Evolutionary conservation across 2,329 filamentous ascomycete genomes (phyloP), one percentile per base, ranked within the genome.

Genomic region (Taxawa tesnikishii): DNA sequence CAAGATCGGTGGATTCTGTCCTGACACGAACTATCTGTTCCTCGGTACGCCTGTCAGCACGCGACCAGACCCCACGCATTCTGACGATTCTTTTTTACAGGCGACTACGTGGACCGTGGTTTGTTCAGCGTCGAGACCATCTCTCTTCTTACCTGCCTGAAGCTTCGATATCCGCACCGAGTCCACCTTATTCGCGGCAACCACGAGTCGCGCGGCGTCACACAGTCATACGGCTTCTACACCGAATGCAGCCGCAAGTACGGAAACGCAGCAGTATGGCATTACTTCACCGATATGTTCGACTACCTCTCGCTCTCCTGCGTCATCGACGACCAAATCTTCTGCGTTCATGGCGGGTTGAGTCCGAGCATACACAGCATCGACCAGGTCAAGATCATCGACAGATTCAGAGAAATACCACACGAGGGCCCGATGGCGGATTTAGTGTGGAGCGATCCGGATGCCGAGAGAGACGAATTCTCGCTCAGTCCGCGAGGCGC

Each of bases 351-450:
- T 56, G 90, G 90, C 54, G 90, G 79, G 65, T 58, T 58, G 53
- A 57, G 55, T 29, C 59, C 63, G 15, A 81, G 79, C 17, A 96
- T 98, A 54, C 90, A 98, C 60, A 93, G 83, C 27, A 94, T 98
- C 53, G 90, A 98, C 56, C 90, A 98, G 61, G 96, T 98, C 62
- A 96, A 98, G 59, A 93, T 98, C 56, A 96, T 98, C 54, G 90
- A 98, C 61, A 83, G 90, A 28, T 98, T 96, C 66, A 79, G 90
- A 45, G 90, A 98, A 55, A 98, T 98, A 38, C 90, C 90, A 4
- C 90, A 98, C 60, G 90, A 98, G 60, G 90, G 90, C 0, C 90
- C 90, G 19, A 98, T 98, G 90, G 90, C 90, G n/a, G 90, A 98
- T 56, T 66, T 98, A 4, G 90, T 98, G 18, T 98, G 90, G 90